Evolutionary conservation across 2,329 filamentous ascomycete species (phyloP), one percentile per base, ranked within the genome.

Genomic region (Pyricularia grisea): DNA sequence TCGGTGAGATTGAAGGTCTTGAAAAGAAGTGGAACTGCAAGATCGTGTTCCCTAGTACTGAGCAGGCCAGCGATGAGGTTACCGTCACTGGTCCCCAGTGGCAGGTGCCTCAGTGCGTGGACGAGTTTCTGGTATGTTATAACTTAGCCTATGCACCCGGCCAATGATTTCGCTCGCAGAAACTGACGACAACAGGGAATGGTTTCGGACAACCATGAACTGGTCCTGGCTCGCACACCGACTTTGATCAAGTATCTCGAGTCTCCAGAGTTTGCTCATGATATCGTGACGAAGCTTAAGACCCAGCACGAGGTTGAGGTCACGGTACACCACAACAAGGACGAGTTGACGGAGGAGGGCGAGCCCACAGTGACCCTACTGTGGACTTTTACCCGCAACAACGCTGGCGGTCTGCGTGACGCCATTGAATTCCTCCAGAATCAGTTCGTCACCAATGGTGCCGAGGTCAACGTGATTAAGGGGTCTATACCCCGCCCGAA

Each of bases 11-110:
- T 70, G 94, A 98, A 73, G 92, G 95, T 74, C 85, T 99, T 67
- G 95, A 99, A 83, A 96, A 97, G 85, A 97, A 97, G 81, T 98
- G 94, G 91, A 98, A 98, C 79, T 99, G 95, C 89, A 98, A 98
- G 83, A 96, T 99, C 76, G 92, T 93, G 74, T 99, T 99, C 77
- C 95, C 95, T 9, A 97, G 94, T 81, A 98, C 95, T 11, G 95
- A 99, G 79, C 92, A 96, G 80, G 95, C 95, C 27, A 98, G 94
- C 77, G 95, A 99, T 76, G 91, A 96, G 76, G 93, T 99, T 68
- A 96, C 91, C 23, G 93, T 99, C 70, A 97, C 93, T 71, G 95
- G 95, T 4, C 95, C 95, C 67, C 94, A 98, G 81, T 99, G 96
- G 87, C 95, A 98, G 84, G 94, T 99, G 50, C 94, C 95, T 71